Evolutionary conservation across 1,139 yeast species (phyloP), one percentile per base, ranked within the genome.

Genomic region (Pneumocystis wakefieldiae): DNA sequence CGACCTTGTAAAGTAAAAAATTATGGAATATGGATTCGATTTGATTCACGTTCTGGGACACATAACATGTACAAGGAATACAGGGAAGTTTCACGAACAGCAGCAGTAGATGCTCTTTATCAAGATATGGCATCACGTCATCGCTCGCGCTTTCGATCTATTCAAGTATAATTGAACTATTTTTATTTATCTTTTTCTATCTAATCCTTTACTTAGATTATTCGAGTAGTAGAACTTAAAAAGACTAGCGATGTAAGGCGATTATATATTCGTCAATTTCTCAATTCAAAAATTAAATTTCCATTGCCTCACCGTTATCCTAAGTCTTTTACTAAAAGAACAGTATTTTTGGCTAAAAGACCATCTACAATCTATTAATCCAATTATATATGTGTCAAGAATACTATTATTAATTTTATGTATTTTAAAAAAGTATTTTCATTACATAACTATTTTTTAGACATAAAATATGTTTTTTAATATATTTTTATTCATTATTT

Each of bases 31-130:
- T 92, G 98, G 98, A 86, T 92, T 80, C 91, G 98, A 85, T 92
- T 94, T 89, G 98, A 94, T 80, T 92, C 99, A 73, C 94, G 98
- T 86, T 94, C 98, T 73, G 99, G 99, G 83, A 90, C 96, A 77
- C 98, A 94, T 95, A 92, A 92, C 95, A 92, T 92, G 97, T 92
- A 92, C 97, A 92, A 89, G 85, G 99, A 92, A 85, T 89, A 90
- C 94, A 91, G 98, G 83, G 98, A 92, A 76, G 95, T 91, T 75
- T 82, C 97, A 83, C 94, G 99, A 84, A 95, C 90, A 71, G 96
- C 90, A 80, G 98, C 98, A 74, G 97, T 92, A 77, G 96, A 88
- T 80, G 84, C 95, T 78, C 87, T 92, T 86, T 92, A 92, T 94
- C 92, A 88, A 81, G 98, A 94, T 81, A 87, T 92, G 86, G 99